Evolutionary conservation across 805 yeast species (phyloP).

Genomic region (Grigorovia transvaalensis): DNA sequence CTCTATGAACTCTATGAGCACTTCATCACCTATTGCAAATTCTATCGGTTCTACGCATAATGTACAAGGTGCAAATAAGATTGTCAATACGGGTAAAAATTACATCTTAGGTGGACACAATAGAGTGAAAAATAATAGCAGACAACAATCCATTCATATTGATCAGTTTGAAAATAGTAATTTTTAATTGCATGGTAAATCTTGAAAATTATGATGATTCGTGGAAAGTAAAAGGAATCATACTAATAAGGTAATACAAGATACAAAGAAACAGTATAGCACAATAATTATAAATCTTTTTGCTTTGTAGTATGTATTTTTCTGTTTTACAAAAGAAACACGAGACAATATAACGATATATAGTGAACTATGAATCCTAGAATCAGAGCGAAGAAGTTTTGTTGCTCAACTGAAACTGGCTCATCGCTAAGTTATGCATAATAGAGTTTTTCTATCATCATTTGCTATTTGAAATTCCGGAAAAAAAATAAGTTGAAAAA

Average conservation of each 20-base stretch:
- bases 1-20: neutral
- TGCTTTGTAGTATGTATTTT: neutral
- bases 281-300: neutral
- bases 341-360: neutral
- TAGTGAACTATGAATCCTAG: neutral
- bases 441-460: too few species aligned
- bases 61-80: constrained; percentile 8
- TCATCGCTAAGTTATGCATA: too few species aligned
- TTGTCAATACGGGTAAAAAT: constrained; percentile 26
- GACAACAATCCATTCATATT: constrained; percentile 28
- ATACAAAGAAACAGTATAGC: neutral
- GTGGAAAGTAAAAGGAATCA: neutral
- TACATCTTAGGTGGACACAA: constrained; percentile 28
- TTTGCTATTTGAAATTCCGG: neutral
- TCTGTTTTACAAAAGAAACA: neutral
- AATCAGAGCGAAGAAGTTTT: too few species aligned
- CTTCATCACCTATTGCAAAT: neutral
- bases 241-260: neutral
- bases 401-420: too few species aligned
- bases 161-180: constrained; percentile 19
- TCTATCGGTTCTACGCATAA: neutral
- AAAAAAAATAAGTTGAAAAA: neutral
- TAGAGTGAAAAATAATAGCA: constrained; percentile 21
- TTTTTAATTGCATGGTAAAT: neutral
- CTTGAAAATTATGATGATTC: too few species aligned